A percentile compares a stretch with the other conserved stretches of the same genome.
These are phyloP conservation scores for Colletotrichum horii DNA, from an alignment of 2,329 filamentous ascomycete genomes.

Conservation along the genomic window DNA sequence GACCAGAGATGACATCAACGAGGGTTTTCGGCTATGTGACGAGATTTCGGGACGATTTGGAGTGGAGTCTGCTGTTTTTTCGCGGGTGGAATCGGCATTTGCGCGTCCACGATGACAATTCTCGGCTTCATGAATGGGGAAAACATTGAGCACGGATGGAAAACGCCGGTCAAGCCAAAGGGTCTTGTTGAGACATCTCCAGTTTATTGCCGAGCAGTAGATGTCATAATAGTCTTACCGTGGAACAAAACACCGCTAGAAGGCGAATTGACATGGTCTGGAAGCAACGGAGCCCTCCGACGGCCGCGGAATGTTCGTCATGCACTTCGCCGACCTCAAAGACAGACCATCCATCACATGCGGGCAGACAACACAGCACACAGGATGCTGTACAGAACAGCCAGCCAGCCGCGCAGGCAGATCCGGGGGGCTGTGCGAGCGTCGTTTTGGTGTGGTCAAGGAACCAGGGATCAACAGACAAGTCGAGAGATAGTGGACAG, in stretches of 20 bases:
- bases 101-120: not conserved
- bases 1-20: slow-evolving; percentile 19
- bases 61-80: slow-evolving; percentile 11
- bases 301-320: not conserved
- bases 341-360: not conserved
- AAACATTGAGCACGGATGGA: not conserved
- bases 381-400: not conserved
- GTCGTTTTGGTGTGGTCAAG: not conserved
- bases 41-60: slow-evolving; percentile 8
- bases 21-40: slow-evolving; percentile 22
- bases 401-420: not conserved
- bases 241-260: not conserved
- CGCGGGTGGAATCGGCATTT: slow-evolving; percentile 18
- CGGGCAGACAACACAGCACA: not conserved
- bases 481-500: not conserved
- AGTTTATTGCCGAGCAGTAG: not conserved
- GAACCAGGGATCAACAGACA: not conserved
- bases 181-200: not conserved
- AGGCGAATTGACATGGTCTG: not conserved
- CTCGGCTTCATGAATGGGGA: not conserved
- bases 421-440: not conserved
- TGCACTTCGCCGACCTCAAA: not conserved
- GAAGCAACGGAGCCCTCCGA: slow-evolving; percentile 1
- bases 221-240: not conserved
- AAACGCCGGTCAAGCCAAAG: not conserved